Conservation (phyloP, 768 basidiomycete genomes). For the Serendipita sp. region DNA sequence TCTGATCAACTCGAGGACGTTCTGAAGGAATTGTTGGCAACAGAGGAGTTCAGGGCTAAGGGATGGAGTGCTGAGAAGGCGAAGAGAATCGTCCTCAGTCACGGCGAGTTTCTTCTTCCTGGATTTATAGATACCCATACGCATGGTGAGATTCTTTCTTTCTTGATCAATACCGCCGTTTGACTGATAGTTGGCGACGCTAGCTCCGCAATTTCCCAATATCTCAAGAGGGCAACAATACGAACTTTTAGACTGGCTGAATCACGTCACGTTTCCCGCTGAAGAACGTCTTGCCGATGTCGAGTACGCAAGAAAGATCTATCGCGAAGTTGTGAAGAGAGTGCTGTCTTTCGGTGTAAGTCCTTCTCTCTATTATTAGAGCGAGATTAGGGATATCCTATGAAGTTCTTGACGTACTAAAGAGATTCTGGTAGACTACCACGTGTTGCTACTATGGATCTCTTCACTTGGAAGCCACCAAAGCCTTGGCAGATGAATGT, state of each 20-base stretch:
- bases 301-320: conserved; percentile 51
- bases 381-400: not conserved
- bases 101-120: conserved; percentile 57
- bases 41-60: conserved; percentile 34
- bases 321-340: conserved; percentile 53
- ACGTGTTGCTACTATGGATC: conserved; percentile 87
- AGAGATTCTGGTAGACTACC: conserved; percentile 47
- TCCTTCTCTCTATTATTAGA: conserved; percentile 9
- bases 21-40: conserved; percentile 20
- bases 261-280: conserved; percentile 71
- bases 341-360: conserved; percentile 61
- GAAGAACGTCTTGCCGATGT: conserved; percentile 61
- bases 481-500: conserved; percentile 47
- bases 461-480: conserved; percentile 65
- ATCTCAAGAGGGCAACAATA: conserved; percentile 61
- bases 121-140: conserved; percentile 89
- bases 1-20: conserved; percentile 14
- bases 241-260: conserved; percentile 80
- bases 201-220: conserved; percentile 69
- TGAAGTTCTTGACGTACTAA: not conserved
- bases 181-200: conserved; percentile 24
- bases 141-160: conserved; percentile 28
- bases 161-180: not conserved
- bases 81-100: conserved; percentile 24
- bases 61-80: conserved; percentile 26